Evolutionary conservation across 2,329 filamentous ascomycete genomes (phyloP).

Genomic region (Cladosporium colombiae): DNA sequence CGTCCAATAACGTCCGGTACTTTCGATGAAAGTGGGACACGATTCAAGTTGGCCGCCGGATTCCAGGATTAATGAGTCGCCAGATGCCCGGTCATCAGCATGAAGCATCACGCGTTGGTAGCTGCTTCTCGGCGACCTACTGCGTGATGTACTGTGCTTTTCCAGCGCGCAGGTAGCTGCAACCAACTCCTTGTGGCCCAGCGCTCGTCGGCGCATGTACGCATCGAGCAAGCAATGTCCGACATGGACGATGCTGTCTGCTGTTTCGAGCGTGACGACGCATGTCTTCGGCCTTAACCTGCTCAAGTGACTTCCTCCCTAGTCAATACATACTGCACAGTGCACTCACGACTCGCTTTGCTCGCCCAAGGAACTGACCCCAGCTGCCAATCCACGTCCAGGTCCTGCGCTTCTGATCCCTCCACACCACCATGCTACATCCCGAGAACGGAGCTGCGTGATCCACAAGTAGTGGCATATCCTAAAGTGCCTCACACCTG

Average conservation of each 20-base stretch:
- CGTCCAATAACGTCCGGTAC: not conserved
- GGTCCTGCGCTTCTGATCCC: not conserved
- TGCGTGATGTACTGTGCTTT: not conserved
- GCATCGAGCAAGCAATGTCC: conserved; percentile 6
- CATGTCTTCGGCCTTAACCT: not conserved
- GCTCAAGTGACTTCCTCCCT: not conserved
- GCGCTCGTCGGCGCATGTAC: conserved; percentile 4
- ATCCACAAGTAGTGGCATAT: not conserved
- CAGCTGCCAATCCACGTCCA: not conserved
- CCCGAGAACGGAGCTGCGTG: not conserved
- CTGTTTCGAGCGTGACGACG: not conserved
- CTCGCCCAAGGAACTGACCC: not conserved
- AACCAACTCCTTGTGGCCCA: not conserved
- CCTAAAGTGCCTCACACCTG: not conserved
- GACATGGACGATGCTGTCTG: not conserved
- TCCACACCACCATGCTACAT: not conserved
- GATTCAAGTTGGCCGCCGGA: not conserved
- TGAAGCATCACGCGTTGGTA: conserved; percentile 4
- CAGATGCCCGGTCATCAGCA: conserved; percentile 1
- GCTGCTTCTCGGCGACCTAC: not conserved
- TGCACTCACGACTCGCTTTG: not conserved
- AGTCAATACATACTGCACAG: not conserved
- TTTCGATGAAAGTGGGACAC: not conserved
- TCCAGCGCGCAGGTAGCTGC: not conserved
- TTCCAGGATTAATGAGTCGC: conserved; percentile 6